Conservation (phyloP, 768 basidiomycete genomes). For the Saitozyma podzolica region DNA sequence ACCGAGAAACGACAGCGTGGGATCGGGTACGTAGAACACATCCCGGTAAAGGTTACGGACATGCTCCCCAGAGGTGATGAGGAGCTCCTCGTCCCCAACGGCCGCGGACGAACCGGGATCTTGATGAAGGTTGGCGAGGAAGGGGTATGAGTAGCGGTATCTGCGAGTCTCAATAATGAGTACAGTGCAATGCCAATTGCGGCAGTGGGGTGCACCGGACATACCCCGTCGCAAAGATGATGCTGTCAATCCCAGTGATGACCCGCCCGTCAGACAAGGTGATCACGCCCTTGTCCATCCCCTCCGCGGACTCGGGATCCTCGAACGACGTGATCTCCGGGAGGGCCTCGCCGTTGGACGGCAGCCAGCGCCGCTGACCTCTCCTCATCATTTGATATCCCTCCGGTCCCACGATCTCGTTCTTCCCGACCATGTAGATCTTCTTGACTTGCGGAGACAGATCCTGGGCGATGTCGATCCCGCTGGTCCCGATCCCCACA, state of each 20-base stretch:
- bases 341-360: slow-evolving; percentile 45
- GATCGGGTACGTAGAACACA: slow-evolving; percentile 57
- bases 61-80: slow-evolving; percentile 56
- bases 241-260: slow-evolving; percentile 52
- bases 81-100: background rate
- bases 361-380: slow-evolving; percentile 22
- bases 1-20: slow-evolving; percentile 54
- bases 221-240: slow-evolving; percentile 56
- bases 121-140: slow-evolving; percentile 55
- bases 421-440: slow-evolving; percentile 50
- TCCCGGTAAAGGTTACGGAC: slow-evolving; percentile 56
- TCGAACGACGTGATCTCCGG: slow-evolving; percentile 55
- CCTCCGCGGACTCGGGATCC: slow-evolving; percentile 28
- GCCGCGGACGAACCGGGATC: slow-evolving; percentile 11
- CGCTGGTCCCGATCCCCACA: slow-evolving; percentile 56
- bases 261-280: slow-evolving; percentile 55
- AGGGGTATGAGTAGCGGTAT: slow-evolving; percentile 58
- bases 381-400: slow-evolving; percentile 22
- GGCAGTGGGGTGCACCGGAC: slow-evolving; percentile 3
- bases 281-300: slow-evolving; percentile 47
- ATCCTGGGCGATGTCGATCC: slow-evolving; percentile 54
- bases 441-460: slow-evolving; percentile 51
- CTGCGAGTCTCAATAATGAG: background rate
- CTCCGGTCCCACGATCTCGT: slow-evolving; percentile 23
- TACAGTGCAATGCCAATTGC: background rate